These are phyloP conservation scores for Thelonectria rubi DNA, from an alignment of 2,329 filamentous ascomycete genomes.

Conservation along the genomic window DNA sequence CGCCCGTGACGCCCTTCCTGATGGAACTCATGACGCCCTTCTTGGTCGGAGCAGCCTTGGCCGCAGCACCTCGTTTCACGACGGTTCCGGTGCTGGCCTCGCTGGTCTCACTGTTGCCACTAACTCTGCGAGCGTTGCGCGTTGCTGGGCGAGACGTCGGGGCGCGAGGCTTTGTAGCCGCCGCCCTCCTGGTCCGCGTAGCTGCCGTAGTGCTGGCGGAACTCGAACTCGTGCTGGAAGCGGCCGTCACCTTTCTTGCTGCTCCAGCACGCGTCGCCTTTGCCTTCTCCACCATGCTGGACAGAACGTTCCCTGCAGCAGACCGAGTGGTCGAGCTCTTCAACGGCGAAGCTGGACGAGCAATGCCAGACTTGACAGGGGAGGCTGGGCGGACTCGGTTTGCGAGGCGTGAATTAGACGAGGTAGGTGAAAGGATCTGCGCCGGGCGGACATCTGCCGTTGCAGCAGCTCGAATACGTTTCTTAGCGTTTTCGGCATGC, in stretches of 20 bases:
- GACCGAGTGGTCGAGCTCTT: constrained; percentile 59
- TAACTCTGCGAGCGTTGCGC: constrained; percentile 62
- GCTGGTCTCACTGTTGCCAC: constrained; percentile 69
- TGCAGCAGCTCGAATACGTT: constrained; percentile 61
- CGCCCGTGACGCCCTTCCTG: constrained; percentile 60
- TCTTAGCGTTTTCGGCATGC: constrained; percentile 73
- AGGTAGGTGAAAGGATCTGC: constrained; percentile 82
- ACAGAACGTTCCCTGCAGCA: constrained; percentile 56
- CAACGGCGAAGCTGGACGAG: constrained; percentile 69
- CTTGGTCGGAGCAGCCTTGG: constrained; percentile 53
- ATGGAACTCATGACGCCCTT: constrained; percentile 64
- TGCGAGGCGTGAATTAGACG: constrained; percentile 77
- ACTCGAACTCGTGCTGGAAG: constrained; percentile 55
- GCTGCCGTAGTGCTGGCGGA: constrained; percentile 49
- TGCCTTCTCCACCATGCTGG: constrained; percentile 68
- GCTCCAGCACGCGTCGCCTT: constrained; percentile 62
- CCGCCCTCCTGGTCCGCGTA: constrained; percentile 47
- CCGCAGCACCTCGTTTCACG: constrained; percentile 61
- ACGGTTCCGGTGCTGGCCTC: constrained; percentile 72
- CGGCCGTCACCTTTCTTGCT: constrained; percentile 56
- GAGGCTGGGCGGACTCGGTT: constrained; percentile 59
- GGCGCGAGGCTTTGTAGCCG: constrained; percentile 50
- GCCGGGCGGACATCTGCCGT: constrained; percentile 56
- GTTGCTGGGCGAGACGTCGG: constrained; percentile 51
- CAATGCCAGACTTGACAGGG: constrained; percentile 65